A percentile compares a stretch with the other conserved stretches of the same genome.
Conservation (phyloP, 2,329 filamentous ascomycete genomes). For the Chlorencoelia australis region DNA sequence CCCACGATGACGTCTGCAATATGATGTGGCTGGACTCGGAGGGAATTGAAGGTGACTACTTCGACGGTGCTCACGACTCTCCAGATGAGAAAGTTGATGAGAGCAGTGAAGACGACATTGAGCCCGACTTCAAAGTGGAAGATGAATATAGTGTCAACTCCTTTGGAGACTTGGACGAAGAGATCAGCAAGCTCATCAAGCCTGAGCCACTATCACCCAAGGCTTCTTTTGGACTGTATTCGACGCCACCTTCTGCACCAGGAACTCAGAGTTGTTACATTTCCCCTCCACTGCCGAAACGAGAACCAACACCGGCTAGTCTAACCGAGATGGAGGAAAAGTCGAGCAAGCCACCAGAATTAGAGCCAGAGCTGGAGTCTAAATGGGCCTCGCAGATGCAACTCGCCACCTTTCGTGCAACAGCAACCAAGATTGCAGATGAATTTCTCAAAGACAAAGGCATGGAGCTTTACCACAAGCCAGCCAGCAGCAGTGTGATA, state of each 20-base stretch:
- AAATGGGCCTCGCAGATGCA: slow-evolving; percentile 5
- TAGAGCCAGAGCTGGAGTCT: slow-evolving; percentile 1
- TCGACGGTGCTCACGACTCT: not conserved
- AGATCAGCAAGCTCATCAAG: slow-evolving; percentile 7
- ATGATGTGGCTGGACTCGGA: slow-evolving; percentile 1
- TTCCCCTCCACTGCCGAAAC: slow-evolving; percentile 1
- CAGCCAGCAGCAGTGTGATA: slow-evolving; percentile 6
- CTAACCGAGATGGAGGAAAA: slow-evolving; percentile 1
- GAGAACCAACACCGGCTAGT: slow-evolving; percentile 1
- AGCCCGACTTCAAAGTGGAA: slow-evolving; percentile 7
- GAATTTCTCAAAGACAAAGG: slow-evolving; percentile 5
- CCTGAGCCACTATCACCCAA: slow-evolving; percentile 7
- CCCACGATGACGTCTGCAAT: not conserved
- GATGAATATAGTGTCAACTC: slow-evolving; percentile 7
- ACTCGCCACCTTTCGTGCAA: slow-evolving; percentile 6
- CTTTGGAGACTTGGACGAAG: slow-evolving; percentile 6
- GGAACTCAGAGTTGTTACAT: slow-evolving; percentile 1
- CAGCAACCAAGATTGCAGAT: slow-evolving; percentile 7
- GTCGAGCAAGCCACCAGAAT: slow-evolving; percentile 2
- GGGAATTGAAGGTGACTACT: slow-evolving; percentile 1
- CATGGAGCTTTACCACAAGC: slow-evolving; percentile 3
- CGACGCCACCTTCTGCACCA: slow-evolving; percentile 4
- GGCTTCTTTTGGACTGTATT: slow-evolving; percentile 7
- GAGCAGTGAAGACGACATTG: slow-evolving; percentile 5
- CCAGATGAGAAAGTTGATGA: no score